These are phyloP conservation scores for Cinnamomum chago DNA, from an alignment of 164 flowering plant species.

Conservation along the genomic window DNA sequence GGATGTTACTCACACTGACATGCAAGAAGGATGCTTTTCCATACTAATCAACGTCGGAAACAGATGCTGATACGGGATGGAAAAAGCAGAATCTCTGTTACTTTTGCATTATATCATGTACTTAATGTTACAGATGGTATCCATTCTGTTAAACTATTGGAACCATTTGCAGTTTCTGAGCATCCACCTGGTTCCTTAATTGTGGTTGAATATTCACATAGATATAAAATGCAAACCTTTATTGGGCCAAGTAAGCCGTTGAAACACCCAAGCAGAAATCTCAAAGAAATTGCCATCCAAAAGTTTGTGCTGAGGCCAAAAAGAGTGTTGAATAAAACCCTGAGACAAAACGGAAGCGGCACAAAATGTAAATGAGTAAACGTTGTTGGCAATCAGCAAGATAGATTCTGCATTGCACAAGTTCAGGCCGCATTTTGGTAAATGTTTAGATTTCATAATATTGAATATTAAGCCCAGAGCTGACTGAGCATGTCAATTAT, in stretches of 20 bases:
- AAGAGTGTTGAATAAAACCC: conserved; percentile 68
- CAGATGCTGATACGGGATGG: background rate
- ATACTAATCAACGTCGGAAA: background rate
- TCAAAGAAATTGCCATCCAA: conserved; percentile 70
- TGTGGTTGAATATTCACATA: too few species aligned
- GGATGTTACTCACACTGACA: too few species aligned
- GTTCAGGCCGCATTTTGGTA: too few species aligned
- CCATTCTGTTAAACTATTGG: background rate
- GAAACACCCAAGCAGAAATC: conserved; percentile 72
- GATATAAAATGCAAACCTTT: conserved; percentile 30
- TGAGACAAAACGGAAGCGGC: conserved; percentile 15
- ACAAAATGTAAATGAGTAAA: background rate
- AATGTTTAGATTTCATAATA: too few species aligned
- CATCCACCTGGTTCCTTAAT: background rate
- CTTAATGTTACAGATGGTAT: background rate
- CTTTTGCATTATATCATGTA: background rate
- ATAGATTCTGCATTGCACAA: too few species aligned
- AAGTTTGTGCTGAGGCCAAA: conserved; percentile 72
- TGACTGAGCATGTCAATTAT: too few species aligned
- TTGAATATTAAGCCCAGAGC: too few species aligned
- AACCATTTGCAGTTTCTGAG: background rate
- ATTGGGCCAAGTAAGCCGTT: conserved; percentile 77
- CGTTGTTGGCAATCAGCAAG: too few species aligned
- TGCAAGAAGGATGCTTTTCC: too few species aligned
- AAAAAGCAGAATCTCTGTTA: background rate